Evolutionary conservation across 2,329 filamentous ascomycete species (phyloP), one percentile per base, ranked within the genome.

Genomic region (Verticillium nubilum): DNA sequence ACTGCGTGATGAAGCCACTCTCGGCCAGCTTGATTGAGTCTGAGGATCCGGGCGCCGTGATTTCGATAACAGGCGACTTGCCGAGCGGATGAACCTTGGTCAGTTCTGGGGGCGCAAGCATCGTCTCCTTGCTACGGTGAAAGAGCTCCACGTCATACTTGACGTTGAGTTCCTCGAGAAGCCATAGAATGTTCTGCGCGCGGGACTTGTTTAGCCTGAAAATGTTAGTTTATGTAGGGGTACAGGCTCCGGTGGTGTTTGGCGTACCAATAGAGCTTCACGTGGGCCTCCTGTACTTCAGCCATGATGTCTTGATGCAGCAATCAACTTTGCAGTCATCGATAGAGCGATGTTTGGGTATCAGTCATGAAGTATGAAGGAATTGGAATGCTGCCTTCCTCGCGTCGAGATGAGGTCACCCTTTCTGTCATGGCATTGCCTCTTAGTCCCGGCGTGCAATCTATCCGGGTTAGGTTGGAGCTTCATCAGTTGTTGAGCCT

Each of bases 191-290:
- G 63, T 91, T 86, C 73, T 96, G 91, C 13, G 90, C 86, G 66
- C 92, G 89, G 59, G 92, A 96, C 66, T 89, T 80, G 67, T 94
- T 85, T 62, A 96, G 88, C 92, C 92, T 96, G 65, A n/a, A 50
- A 19, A 12, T 47, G 47, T 58, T 53, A 28, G 25, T 7, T 23
- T 12, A n/a, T n/a, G n/a, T n/a, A 17, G 12, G 5, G 5, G 35
- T 17, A 5, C 26, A 25, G 25, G 10, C 25, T 6, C 25, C 17
- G 52, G 52, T 53, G 54, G 17, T 28, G 35, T 19, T 29, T 58
- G 67, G 66, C 70, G 59, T 73, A 87, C 86, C 86, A 89, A 72
- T 88, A 85, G 35, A 89, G 79, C 60, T 81, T 87, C 62, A 89
- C 77, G 65, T 86, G 85, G 58, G 81, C 73, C 50, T 76, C 42